These are phyloP conservation scores for Stephanodiscus triporus DNA, from an alignment of 108 stramenopile genomes.

Conservation along the genomic window DNA sequence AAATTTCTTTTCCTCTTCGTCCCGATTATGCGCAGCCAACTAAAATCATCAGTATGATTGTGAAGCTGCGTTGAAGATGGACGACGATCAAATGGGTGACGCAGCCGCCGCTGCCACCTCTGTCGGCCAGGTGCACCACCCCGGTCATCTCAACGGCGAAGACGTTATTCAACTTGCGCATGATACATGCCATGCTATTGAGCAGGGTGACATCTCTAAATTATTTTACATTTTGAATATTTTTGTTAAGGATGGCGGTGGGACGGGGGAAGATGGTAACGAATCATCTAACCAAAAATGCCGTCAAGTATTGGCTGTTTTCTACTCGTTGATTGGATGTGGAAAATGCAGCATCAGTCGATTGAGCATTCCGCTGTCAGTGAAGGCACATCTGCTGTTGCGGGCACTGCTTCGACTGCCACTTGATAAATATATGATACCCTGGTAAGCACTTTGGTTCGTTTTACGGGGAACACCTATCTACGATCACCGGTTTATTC, in stretches of 20 bases:
- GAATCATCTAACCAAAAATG: neutral
- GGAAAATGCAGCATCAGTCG: neutral
- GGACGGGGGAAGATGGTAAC: neutral
- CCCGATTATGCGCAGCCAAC: no score
- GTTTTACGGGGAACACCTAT: neutral
- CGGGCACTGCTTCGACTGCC: constrained; percentile 22
- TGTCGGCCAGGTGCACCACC: no score
- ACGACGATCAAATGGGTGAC: no score
- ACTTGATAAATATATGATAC: neutral
- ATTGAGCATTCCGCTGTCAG: neutral
- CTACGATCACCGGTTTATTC: neutral
- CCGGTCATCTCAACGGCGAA: no score
- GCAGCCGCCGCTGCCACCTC: no score
- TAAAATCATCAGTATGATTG: no score
- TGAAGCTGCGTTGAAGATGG: no score
- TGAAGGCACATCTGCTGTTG: constrained; percentile 37
- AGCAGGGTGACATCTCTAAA: no score
- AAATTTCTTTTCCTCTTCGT: no score
- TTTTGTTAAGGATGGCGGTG: neutral
- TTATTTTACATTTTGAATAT: no score
- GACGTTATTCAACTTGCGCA: no score
- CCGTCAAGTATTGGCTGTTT: constrained; percentile 10
- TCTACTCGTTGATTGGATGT: constrained; percentile 26
- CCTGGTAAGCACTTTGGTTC: constrained; percentile 20
- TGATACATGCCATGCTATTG: no score